These are phyloP conservation scores for Fallopia convolvulus DNA, from an alignment of 148 eudicot species.

Conservation along the genomic window DNA sequence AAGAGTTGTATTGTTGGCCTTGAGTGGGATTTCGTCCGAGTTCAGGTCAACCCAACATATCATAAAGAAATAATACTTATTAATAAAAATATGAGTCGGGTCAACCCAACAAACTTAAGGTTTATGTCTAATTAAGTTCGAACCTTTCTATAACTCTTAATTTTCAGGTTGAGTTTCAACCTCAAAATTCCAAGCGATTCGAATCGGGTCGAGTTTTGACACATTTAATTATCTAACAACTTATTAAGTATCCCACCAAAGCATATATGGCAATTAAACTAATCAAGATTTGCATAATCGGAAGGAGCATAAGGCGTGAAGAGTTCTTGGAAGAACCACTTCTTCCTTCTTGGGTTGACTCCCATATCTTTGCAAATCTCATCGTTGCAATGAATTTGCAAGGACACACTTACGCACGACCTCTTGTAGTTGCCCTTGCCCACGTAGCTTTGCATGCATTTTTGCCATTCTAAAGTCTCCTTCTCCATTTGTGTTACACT, in stretches of 20 bases:
- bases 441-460: constrained; percentile 13
- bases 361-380: constrained; percentile 38
- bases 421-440: constrained; percentile 18
- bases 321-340: constrained; percentile 20
- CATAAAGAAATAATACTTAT: too few species aligned
- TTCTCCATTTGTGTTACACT: constrained; percentile 33
- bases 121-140: too few species aligned
- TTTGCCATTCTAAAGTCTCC: constrained; percentile 25
- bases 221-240: too few species aligned
- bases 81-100: too few species aligned
- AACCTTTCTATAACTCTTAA: too few species aligned
- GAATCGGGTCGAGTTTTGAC: too few species aligned
- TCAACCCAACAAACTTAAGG: too few species aligned
- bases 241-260: too few species aligned
- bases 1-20: constrained; percentile 59
- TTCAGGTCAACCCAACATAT: too few species aligned
- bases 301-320: constrained; percentile 27
- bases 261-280: neutral
- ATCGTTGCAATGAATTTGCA: constrained; percentile 35
- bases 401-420: constrained; percentile 24
- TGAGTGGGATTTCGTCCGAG: constrained; percentile 41
- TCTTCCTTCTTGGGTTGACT: constrained; percentile 27
- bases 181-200: too few species aligned
- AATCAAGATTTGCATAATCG: constrained; percentile 16
- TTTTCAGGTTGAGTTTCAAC: too few species aligned